A percentile compares a stretch with the other conserved stretches of the same genome.
Evolutionary conservation across 2,329 filamentous ascomycete genomes (phyloP).

Genomic region (Talaromyces sp.): DNA sequence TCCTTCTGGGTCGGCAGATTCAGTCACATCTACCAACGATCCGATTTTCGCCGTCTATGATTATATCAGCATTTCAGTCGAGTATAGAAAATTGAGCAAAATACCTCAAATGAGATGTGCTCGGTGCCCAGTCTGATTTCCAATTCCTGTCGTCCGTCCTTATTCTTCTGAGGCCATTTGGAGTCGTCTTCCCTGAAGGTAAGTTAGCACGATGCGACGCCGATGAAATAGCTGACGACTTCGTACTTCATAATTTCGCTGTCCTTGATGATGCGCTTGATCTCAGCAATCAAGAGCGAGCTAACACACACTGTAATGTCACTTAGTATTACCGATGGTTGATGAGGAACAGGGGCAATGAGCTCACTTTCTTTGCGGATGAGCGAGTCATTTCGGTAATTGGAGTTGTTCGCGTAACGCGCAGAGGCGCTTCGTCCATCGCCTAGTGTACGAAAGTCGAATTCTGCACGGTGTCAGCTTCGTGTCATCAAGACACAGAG

Average conservation of each 20-base stretch:
- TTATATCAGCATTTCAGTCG: not conserved
- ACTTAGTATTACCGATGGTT: not conserved
- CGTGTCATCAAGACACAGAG: not conserved
- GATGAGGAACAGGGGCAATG: conserved; percentile 6
- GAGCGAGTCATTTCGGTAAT: conserved; percentile 96
- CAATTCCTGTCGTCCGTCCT: conserved; percentile 93
- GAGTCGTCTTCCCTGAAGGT: conserved; percentile 81
- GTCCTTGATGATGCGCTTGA: conserved; percentile 94
- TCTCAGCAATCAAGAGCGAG: conserved; percentile 82
- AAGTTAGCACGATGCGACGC: conserved; percentile 19
- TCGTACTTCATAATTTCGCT: conserved; percentile 93
- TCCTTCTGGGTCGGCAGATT: conserved; percentile 92
- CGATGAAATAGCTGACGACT: not conserved
- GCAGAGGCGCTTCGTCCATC: conserved; percentile 92
- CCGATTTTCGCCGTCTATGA: conserved; percentile 92
- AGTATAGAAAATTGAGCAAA: not conserved
- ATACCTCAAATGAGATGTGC: conserved; percentile 94
- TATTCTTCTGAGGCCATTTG: conserved; percentile 99
- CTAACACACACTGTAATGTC: conserved; percentile 83
- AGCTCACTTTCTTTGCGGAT: conserved; percentile 97
- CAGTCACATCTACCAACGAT: conserved; percentile 91
- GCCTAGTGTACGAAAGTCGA: conserved; percentile 88
- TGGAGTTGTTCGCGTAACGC: conserved; percentile 98
- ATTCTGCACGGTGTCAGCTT: conserved; percentile 60
- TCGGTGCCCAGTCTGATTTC: conserved; percentile 92